Evolutionary conservation across 257 asterid genomes (phyloP).

Genomic region (Vinca minor): DNA sequence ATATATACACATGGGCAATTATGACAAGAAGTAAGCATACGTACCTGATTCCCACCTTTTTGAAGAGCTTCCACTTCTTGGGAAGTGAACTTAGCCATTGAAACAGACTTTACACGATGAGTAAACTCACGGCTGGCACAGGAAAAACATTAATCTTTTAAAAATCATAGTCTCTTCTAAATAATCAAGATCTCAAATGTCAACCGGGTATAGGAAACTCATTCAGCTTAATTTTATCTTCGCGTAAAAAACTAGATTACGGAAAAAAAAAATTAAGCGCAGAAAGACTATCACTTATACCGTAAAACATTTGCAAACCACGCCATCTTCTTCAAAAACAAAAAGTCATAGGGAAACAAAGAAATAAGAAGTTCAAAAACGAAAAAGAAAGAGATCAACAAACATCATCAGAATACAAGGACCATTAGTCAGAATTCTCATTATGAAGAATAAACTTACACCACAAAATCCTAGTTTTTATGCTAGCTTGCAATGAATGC

Average conservation of each 20-base stretch:
- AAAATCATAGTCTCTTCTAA: conserved; percentile 6
- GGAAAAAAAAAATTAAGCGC: neutral
- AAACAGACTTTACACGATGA: conserved; percentile 95
- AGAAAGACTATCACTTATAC: neutral
- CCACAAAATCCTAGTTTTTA: neutral
- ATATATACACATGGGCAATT: neutral
- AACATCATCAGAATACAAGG: neutral
- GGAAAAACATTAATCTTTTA: conserved; percentile 14
- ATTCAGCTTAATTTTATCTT: neutral
- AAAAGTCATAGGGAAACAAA: neutral
- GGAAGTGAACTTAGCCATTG: conserved; percentile 85
- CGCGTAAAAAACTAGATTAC: neutral
- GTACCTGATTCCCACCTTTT: conserved; percentile 93
- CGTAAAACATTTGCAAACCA: neutral
- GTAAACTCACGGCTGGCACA: conserved; percentile 92
- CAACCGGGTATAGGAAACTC: neutral
- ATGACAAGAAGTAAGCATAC: neutral
- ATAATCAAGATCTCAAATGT: conserved; percentile 1
- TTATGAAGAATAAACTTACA: neutral
- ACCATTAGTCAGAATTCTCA: conserved; percentile 1
- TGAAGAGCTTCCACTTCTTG: conserved; percentile 97
- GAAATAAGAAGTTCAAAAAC: neutral
- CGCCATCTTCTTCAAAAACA: neutral
- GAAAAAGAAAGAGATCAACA: neutral
- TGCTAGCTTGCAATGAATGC: neutral